Evolutionary conservation across 176 grass and related monocot species (phyloP).

Genomic region (Thinopyrum elongatum): DNA sequence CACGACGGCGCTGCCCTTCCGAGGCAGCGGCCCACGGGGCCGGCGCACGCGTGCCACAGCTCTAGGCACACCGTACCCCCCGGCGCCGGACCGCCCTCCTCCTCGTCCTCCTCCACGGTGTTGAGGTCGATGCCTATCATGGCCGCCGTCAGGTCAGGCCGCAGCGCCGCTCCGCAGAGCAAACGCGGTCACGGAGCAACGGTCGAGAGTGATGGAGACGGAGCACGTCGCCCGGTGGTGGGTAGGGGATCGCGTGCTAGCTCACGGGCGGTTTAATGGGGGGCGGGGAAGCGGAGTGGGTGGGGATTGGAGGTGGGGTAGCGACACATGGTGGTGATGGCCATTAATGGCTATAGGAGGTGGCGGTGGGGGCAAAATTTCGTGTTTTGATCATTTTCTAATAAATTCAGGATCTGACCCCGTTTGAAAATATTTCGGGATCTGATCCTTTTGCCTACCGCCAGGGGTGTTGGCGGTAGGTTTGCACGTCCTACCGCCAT

Average conservation of each 20-base stretch:
- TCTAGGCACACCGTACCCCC: slow-evolving; percentile 51
- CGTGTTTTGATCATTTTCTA: too few relatives aligned
- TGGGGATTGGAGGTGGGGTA: neutral
- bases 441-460: too few relatives aligned
- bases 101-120: slow-evolving; percentile 74
- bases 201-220: slow-evolving; percentile 24
- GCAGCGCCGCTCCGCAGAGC: neutral
- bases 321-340: slow-evolving; percentile 44
- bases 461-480: too few relatives aligned
- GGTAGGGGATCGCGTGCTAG: neutral
- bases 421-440: too few relatives aligned
- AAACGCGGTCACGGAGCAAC: neutral
- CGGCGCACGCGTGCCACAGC: slow-evolving; percentile 89
- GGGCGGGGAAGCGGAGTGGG: neutral
- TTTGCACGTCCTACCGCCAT: too few relatives aligned
- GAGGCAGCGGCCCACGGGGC: slow-evolving; percentile 51
- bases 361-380: slow-evolving; percentile 7
- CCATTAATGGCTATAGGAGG: slow-evolving; percentile 23
- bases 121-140: slow-evolving; percentile 72
- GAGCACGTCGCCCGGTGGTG: neutral
- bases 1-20: slow-evolving; percentile 62
- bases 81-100: slow-evolving; percentile 23
- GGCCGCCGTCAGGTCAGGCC: neutral
- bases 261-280: neutral
- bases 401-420: too few relatives aligned